Evolutionary conservation across 2,329 filamentous ascomycete genomes (phyloP).

Genomic region (Colletotrichum gloeosporioides): DNA sequence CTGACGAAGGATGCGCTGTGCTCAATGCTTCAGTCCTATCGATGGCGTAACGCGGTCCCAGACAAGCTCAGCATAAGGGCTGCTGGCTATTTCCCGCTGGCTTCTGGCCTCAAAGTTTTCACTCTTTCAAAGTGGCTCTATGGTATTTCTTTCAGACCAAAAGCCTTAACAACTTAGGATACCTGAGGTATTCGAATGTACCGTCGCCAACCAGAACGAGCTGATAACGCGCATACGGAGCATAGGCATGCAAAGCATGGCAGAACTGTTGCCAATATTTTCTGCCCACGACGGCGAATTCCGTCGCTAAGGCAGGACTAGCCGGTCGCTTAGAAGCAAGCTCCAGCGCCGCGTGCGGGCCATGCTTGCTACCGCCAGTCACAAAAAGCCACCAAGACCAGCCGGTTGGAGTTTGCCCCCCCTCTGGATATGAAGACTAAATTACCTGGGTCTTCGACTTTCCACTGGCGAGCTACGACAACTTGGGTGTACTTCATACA

Average conservation of each 20-base stretch:
- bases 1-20: background rate
- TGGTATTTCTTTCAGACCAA: background rate
- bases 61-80: background rate
- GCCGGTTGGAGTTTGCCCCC: background rate
- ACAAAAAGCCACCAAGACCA: background rate
- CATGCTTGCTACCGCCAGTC: background rate
- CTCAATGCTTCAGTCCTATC: background rate
- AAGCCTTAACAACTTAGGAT: background rate
- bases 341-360: background rate
- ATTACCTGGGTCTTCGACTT: background rate
- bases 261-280: background rate
- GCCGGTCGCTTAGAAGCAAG: background rate
- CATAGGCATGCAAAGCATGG: background rate
- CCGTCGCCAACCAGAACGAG: background rate
- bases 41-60: background rate
- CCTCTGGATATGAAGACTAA: background rate
- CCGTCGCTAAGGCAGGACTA: conserved; percentile 1
- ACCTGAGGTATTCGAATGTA: background rate
- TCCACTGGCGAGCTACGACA: background rate
- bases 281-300: background rate
- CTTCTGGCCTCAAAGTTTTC: background rate
- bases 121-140: background rate
- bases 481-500: background rate
- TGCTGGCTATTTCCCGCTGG: background rate
- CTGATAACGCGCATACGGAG: background rate